Evolutionary conservation across 768 basidiomycete species (phyloP), one percentile per base, ranked within the genome.

Genomic region (Panaeolus cyanescens): DNA sequence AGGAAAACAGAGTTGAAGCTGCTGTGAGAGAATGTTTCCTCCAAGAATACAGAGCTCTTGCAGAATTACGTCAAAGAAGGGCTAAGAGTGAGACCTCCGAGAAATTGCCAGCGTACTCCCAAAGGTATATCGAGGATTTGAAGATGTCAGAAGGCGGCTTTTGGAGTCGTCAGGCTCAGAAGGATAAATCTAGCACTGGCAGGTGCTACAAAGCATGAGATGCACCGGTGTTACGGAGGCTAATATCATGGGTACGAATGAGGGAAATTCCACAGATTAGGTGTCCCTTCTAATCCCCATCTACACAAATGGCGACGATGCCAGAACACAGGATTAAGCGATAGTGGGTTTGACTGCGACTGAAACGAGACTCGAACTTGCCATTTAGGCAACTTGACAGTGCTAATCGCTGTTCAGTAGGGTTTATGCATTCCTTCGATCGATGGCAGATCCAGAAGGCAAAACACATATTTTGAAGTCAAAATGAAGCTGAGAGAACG

Each of bases 251-350:
- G 45, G 45, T 28, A 50, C 45, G 28, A 50, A 50, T 25, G 45
- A 50, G 45, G 45, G 25, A 50, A 25, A 50, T 50, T 50, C 45
- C 45, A 13, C 45, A 50, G 45, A 50, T 50, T 50, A 50, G 25
- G 45, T 50, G 45, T 50, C 45, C 45, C 45, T 50, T 50, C 45
- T 50, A 50, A 50, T 50, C 45, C 45, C 45, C 45, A 50, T 50
- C 45, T 50, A 50, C 45, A 28, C 25, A 50, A 50, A 50, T 50
- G 45, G 45, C 25, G 45, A 50, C 22, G 10, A 50, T 50, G 25
- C 1, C 25, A 50, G 45, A 12, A 28, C 45, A 50, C 10, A 28
- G 45, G 12, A 28, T 50, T 50, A 50, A 50, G 45, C 45, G 45
- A 50, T 50, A 50, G 45, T 50, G 45, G 45, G 45, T 50, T 50